These are phyloP conservation scores for Aspergillus sp. DNA, from an alignment of 2,329 filamentous ascomycete species.

Conservation along the genomic window DNA sequence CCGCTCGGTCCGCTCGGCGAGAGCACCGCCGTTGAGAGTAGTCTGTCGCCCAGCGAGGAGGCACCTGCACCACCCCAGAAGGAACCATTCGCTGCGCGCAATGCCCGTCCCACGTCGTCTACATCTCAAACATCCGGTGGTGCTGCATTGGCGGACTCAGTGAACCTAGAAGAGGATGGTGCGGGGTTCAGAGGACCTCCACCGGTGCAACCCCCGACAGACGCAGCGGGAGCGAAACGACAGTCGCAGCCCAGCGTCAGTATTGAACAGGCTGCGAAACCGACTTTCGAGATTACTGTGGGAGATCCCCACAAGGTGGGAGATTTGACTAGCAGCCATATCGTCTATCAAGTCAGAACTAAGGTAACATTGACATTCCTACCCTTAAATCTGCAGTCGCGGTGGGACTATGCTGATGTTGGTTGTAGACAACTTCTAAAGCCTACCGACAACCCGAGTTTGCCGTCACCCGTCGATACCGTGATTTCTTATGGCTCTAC, in stretches of 20 bases:
- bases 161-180: conserved; percentile 67
- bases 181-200: conserved; percentile 61
- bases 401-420: conserved; percentile 7
- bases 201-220: conserved; percentile 50
- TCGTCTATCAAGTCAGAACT: conserved; percentile 92
- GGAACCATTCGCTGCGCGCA: conserved; percentile 42
- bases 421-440: conserved; percentile 78
- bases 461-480: conserved; percentile 86
- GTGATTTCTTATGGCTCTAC: conserved; percentile 97
- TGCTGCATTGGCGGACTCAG: conserved; percentile 56
- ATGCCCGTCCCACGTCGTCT: conserved; percentile 32
- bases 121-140: conserved; percentile 45
- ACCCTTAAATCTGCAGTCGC: neutral
- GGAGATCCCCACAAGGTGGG: conserved; percentile 98
- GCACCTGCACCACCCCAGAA: conserved; percentile 58
- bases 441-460: conserved; percentile 92
- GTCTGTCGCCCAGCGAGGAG: conserved; percentile 43
- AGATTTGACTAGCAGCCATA: conserved; percentile 93
- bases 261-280: conserved; percentile 89
- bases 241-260: conserved; percentile 73
- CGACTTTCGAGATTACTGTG: conserved; percentile 82
- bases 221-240: conserved; percentile 41
- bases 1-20: conserved; percentile 59
- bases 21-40: conserved; percentile 25
- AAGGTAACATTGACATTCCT: conserved; percentile 56